A percentile compares a stretch with the other conserved stretches of the same genome.
These are phyloP conservation scores for Penicillium tannophilum DNA, from an alignment of 495 filamentous ascomycete species.

Conservation along the genomic window DNA sequence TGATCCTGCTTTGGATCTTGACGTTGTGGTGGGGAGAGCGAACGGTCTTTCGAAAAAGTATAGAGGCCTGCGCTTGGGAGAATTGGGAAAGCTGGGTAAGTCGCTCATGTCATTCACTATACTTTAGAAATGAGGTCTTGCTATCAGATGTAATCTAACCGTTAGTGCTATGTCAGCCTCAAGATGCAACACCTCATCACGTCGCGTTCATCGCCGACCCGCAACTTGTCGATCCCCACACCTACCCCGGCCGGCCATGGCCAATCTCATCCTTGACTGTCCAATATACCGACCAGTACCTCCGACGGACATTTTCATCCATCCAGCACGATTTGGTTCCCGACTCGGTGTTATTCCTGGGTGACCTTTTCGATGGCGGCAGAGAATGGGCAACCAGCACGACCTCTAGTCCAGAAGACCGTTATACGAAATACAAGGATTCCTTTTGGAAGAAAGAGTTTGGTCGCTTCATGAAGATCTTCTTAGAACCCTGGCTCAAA, in stretches of 20 bases:
- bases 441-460: conserved; percentile 85
- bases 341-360: conserved; percentile 84
- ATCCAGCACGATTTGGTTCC: conserved; percentile 72
- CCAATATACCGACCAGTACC: conserved; percentile 83
- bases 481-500: conserved; percentile 63
- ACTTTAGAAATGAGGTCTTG: neutral
- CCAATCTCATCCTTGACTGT: conserved; percentile 78
- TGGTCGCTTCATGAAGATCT: conserved; percentile 75
- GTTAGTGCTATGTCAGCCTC: conserved; percentile 55
- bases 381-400: conserved; percentile 84
- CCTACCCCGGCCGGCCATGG: conserved; percentile 93
- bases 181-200: conserved; percentile 76
- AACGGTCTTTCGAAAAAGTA: conserved; percentile 65
- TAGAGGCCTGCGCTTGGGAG: conserved; percentile 77
- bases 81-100: conserved; percentile 93
- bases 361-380: conserved; percentile 95
- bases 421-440: conserved; percentile 74
- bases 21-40: conserved; percentile 87
- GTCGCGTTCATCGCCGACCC: conserved; percentile 91
- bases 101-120: conserved; percentile 6
- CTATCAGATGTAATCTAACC: conserved; percentile 8
- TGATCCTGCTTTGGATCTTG: conserved; percentile 75
- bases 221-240: conserved; percentile 96
- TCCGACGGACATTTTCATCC: conserved; percentile 73
- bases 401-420: conserved; percentile 66